Evolutionary conservation across 2,329 filamentous ascomycete species (phyloP).

Genomic region (Aspergillus ochraceoroseus): DNA sequence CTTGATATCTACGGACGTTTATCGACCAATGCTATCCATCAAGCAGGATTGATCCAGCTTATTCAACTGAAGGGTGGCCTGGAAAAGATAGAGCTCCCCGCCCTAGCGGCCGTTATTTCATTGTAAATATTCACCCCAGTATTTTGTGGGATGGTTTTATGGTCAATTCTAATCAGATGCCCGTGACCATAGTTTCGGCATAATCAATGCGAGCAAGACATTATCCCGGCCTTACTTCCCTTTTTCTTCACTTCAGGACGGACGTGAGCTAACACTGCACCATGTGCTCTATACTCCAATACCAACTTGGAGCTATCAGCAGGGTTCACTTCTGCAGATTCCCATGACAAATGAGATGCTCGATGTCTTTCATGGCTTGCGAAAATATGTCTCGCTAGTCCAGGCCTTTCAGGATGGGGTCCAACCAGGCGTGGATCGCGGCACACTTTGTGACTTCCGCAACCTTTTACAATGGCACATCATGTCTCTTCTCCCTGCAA

Average conservation of each 20-base stretch:
- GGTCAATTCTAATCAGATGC: no score
- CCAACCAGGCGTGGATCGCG: neutral
- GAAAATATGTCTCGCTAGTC: neutral
- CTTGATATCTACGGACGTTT: neutral
- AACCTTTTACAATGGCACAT: conserved; percentile 4
- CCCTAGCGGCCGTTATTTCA: neutral
- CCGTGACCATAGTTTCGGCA: neutral
- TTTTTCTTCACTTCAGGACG: neutral
- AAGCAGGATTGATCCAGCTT: neutral
- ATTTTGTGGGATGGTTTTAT: no score
- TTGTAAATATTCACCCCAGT: neutral
- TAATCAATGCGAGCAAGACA: neutral
- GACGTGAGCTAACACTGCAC: neutral
- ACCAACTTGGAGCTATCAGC: neutral
- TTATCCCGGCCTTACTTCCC: neutral
- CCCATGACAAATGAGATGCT: neutral
- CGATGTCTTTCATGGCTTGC: neutral
- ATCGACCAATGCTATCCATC: neutral
- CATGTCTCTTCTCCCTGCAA: neutral
- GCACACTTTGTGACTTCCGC: neutral
- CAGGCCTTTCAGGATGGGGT: neutral
- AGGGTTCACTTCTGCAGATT: neutral
- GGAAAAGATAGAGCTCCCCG: neutral
- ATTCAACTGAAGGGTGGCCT: neutral
- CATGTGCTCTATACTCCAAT: neutral